A percentile compares a stretch with the other conserved stretches of the same genome.
Conservation (phyloP, 75 land plant genomes). For the Pinus taeda region DNA sequence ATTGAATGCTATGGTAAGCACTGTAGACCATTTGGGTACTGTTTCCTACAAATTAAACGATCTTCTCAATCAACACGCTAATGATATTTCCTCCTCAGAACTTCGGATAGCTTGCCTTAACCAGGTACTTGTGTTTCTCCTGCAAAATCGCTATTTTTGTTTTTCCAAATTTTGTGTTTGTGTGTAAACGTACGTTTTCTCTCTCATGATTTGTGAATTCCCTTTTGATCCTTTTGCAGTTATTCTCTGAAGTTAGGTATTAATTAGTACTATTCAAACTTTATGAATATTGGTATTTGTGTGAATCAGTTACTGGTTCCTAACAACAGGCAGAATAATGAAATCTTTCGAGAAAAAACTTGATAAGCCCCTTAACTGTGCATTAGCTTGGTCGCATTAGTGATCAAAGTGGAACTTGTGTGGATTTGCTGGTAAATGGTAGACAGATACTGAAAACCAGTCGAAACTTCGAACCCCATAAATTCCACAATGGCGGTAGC, state of each 20-base stretch:
- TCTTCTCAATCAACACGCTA: slow-evolving; percentile 54
- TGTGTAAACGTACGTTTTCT: not conserved
- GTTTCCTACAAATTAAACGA: slow-evolving; percentile 63
- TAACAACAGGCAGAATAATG: too few relatives aligned
- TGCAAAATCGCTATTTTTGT: not conserved
- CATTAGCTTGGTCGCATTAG: not conserved
- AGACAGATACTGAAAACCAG: not conserved
- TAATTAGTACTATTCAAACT: too few relatives aligned
- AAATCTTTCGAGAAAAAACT: not conserved
- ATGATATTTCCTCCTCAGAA: slow-evolving; percentile 51
- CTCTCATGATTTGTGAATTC: too few relatives aligned
- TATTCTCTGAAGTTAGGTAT: too few relatives aligned
- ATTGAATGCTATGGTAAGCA: slow-evolving; percentile 74
- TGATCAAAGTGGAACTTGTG: not conserved
- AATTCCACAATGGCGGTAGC: not conserved
- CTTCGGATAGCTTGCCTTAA: slow-evolving; percentile 66
- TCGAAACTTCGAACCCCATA: not conserved
- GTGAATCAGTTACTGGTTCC: too few relatives aligned
- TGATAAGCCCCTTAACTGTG: not conserved
- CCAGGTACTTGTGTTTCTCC: slow-evolving; percentile 43
- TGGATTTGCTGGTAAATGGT: not conserved
- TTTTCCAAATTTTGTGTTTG: not conserved
- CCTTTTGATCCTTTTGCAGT: too few relatives aligned
- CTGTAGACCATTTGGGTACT: slow-evolving; percentile 89
- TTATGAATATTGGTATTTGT: too few relatives aligned